phyloP scores from a whole-genome alignment of 495 filamentous ascomycete genomes.

The Acidiella bohemica region DNA sequence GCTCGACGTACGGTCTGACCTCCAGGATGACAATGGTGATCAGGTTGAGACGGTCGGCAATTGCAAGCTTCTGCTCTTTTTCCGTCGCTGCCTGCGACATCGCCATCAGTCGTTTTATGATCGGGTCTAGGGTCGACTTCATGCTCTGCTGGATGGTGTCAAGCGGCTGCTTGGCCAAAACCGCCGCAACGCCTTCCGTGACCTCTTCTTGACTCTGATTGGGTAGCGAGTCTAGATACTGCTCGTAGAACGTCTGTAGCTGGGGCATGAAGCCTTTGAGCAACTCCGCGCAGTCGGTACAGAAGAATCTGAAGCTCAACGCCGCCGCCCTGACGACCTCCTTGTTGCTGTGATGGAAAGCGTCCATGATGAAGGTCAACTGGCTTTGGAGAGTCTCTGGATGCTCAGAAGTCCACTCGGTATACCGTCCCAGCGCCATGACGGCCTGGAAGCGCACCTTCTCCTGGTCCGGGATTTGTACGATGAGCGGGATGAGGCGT shows the following conservation, averaged over 20 bases:
- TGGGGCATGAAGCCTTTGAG: constrained; percentile 66
- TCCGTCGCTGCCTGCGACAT: constrained; percentile 76
- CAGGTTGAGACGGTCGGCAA: constrained; percentile 87
- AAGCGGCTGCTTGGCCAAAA: constrained; percentile 72
- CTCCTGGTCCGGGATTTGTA: constrained; percentile 89
- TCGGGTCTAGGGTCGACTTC: constrained; percentile 86
- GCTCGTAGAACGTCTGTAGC: constrained; percentile 82
- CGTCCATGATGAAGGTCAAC: constrained; percentile 83
- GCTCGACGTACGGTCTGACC: constrained; percentile 63
- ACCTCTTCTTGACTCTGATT: constrained; percentile 82
- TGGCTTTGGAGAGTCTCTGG: constrained; percentile 83
- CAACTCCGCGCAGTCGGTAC: constrained; percentile 78
- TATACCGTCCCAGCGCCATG: constrained; percentile 92
- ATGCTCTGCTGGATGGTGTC: constrained; percentile 68
- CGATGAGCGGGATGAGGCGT: constrained; percentile 79
- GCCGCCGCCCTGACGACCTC: constrained; percentile 87
- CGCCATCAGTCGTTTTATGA: constrained; percentile 71
- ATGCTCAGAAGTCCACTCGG: constrained; percentile 92
- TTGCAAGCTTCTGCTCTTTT: constrained; percentile 61
- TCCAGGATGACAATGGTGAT: constrained; percentile 78
- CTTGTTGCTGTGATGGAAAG: constrained; percentile 69
- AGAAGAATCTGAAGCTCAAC: constrained; percentile 92
- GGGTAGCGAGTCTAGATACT: constrained; percentile 71
- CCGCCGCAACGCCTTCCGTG: constrained; percentile 83
- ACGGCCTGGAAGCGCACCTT: constrained; percentile 94